Conservation (phyloP, 192 early-diverging fungal species). For the Podila minutissima region DNA sequence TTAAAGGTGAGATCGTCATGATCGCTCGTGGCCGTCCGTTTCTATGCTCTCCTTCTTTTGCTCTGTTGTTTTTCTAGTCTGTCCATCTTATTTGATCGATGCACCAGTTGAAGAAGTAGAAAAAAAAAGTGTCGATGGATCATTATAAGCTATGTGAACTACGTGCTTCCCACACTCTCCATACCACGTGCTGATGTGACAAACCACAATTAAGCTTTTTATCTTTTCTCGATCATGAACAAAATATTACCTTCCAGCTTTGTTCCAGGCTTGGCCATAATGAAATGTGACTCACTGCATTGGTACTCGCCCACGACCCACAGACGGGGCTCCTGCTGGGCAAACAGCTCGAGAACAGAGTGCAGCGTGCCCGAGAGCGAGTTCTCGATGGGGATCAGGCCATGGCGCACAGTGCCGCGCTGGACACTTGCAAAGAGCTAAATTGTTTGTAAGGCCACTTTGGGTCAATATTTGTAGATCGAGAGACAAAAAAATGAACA, state of each 20-base stretch:
- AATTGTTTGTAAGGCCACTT: not conserved
- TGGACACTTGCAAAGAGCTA: slow-evolving; percentile 35
- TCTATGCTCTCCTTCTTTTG: too few species aligned
- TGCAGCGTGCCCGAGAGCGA: slow-evolving; percentile 49
- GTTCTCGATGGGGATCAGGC: slow-evolving; percentile 46
- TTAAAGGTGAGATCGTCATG: not conserved
- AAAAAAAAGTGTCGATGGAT: not conserved
- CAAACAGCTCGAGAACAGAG: slow-evolving; percentile 46
- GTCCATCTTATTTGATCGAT: too few species aligned
- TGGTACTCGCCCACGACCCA: slow-evolving; percentile 52
- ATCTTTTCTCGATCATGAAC: not conserved
- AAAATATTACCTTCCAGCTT: slow-evolving; percentile 20
- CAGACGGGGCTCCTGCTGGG: slow-evolving; percentile 33
- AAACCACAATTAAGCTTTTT: too few species aligned
- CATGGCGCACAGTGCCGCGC: slow-evolving; percentile 33
- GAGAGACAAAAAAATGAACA: not conserved
- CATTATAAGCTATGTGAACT: not conserved
- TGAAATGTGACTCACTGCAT: slow-evolving; percentile 47
- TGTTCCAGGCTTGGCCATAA: slow-evolving; percentile 29
- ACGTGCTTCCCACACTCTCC: too few species aligned
- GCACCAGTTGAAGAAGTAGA: not conserved
- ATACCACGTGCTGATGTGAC: too few species aligned
- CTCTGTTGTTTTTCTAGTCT: too few species aligned
- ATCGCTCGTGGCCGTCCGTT: not conserved
- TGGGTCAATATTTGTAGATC: not conserved